Evolutionary conservation across 1,139 yeast genomes (phyloP), one percentile per base, ranked within the genome.

Genomic region (Candida buenavistaensis): DNA sequence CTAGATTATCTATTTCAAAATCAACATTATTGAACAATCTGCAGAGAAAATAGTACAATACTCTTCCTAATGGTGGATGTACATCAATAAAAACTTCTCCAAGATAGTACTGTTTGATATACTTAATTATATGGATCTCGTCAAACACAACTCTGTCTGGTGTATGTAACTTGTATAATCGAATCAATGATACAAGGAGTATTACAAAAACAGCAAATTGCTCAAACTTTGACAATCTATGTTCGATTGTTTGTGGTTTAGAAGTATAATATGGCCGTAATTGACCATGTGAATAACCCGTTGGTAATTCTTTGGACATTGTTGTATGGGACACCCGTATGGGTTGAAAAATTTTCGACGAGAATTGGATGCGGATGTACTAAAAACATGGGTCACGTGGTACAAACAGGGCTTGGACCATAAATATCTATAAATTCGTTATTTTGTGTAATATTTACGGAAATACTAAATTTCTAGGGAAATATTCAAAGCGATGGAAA

Each of bases 131-230:
- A 55, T 82, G 89, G 32, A 81, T 89, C 59, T 92, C 98, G 65
- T 92, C 98, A 56, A 92, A 92, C 22, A 92, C 97, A 31, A 92
- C 96, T 27, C 86, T 75, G 44, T 77, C 62, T 12, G 98, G 98
- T 40, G 67, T 57, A 30, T 77, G 71, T 32, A 92, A 58, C 40
- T 75, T 73, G 51, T 74, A 69, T 36, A 83, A 64, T 47, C 97
- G 50, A 5, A 53, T 30, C 11, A 62, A 38, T 14, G 50, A 23
- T 28, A 57, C 49, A 7, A 57, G 33, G 19, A 45, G 38, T 24
- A 37, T 29, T 13, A 25, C 14, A 9, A 32, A 19, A 6, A 25
- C 12, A 5, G 12, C 20, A 25, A 56, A 50, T 33, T 51, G 54
- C 44, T 61, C 66, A 2, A 45, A 19, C 28, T 36, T 36, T 22